phyloP scores from a whole-genome alignment of 805 yeast species.

The Wickerhamomyces canadensis region DNA sequence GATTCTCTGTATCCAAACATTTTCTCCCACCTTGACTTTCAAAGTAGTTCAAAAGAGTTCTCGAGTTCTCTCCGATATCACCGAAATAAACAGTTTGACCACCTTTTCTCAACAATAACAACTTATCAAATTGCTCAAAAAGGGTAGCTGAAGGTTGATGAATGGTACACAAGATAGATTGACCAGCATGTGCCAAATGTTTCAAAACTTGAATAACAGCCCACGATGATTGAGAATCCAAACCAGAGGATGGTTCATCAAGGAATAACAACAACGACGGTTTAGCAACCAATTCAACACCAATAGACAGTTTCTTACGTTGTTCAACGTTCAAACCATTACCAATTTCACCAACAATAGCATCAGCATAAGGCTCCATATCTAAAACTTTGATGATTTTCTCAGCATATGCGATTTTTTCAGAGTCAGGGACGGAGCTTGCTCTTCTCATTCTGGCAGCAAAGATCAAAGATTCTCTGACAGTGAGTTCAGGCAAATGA shows the following conservation, averaged over 20 bases:
- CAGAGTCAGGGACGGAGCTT: slow-evolving; percentile 35
- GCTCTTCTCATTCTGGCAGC: slow-evolving; percentile 50
- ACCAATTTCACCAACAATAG: slow-evolving; percentile 39
- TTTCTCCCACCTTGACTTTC: slow-evolving; percentile 62
- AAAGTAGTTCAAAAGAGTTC: slow-evolving; percentile 49
- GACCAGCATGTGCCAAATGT: slow-evolving; percentile 45
- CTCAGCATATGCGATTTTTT: slow-evolving; percentile 35
- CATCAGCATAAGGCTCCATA: slow-evolving; percentile 41
- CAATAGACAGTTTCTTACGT: slow-evolving; percentile 48
- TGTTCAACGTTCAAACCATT: slow-evolving; percentile 47
- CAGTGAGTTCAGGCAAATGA: slow-evolving; percentile 30
- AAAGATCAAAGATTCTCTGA: slow-evolving; percentile 43
- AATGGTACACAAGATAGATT: slow-evolving; percentile 55
- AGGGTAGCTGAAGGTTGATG: slow-evolving; percentile 43
- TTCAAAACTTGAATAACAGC: slow-evolving; percentile 49
- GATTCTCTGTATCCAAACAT: slow-evolving; percentile 41
- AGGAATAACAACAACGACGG: slow-evolving; percentile 47
- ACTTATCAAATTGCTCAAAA: slow-evolving; percentile 41
- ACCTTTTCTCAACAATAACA: slow-evolving; percentile 43
- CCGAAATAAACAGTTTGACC: slow-evolving; percentile 38
- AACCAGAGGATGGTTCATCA: slow-evolving; percentile 59
- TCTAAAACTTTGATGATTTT: slow-evolving; percentile 39
- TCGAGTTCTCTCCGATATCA: slow-evolving; percentile 43
- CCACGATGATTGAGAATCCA: slow-evolving; percentile 57
- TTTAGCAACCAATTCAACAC: slow-evolving; percentile 50